These are phyloP conservation scores for Sphaceloma murrayae DNA, from an alignment of 2,329 filamentous ascomycete genomes.

Conservation along the genomic window DNA sequence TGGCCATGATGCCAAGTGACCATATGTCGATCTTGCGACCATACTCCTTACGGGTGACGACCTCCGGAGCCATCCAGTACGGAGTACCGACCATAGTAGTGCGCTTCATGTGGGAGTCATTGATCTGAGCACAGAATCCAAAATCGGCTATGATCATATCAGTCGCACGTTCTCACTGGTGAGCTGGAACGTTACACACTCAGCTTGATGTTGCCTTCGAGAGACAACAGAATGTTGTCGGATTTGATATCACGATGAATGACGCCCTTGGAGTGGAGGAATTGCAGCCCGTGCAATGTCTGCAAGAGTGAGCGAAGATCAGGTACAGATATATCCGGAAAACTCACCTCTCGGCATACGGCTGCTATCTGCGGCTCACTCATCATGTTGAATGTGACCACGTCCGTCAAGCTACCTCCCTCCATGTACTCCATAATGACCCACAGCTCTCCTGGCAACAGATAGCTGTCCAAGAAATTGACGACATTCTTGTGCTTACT, in stretches of 20 bases:
- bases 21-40: constrained; percentile 98
- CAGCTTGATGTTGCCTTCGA: constrained; percentile 94
- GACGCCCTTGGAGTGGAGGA: constrained; percentile 93
- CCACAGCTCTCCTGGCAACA: constrained; percentile 86
- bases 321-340: constrained; percentile 12
- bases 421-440: constrained; percentile 99
- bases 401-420: constrained; percentile 91
- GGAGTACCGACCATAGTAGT: constrained; percentile 99
- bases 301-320: constrained; percentile 27
- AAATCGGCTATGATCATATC: constrained; percentile 72
- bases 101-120: constrained; percentile 91
- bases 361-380: constrained; percentile 93
- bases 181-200: constrained; percentile 49
- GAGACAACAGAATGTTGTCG: constrained; percentile 88
- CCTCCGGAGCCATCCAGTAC: constrained; percentile 99
- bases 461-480: constrained; percentile 96
- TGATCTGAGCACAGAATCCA: constrained; percentile 97
- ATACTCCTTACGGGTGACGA: constrained; percentile 95
- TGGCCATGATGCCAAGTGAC: constrained; percentile 98
- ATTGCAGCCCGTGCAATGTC: constrained; percentile 82
- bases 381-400: constrained; percentile 99
- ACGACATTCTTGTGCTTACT: constrained; percentile 98
- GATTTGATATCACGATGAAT: constrained; percentile 99
- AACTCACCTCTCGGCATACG: constrained; percentile 69
- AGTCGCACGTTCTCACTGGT: constrained; percentile 18